These are phyloP conservation scores for Mycena metata DNA, from an alignment of 768 basidiomycete genomes.

Conservation along the genomic window DNA sequence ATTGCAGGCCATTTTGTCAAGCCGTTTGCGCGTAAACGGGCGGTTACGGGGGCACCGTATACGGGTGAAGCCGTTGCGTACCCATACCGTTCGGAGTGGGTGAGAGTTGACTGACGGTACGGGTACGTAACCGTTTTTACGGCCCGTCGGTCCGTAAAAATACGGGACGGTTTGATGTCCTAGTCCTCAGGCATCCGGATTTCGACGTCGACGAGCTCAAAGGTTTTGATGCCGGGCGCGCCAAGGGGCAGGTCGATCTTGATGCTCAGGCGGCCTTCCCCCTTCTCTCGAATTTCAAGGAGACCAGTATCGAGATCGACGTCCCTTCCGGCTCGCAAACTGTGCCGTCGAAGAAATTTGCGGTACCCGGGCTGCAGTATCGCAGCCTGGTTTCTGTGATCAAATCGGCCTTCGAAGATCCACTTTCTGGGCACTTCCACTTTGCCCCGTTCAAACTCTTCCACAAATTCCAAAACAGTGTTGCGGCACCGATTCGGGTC, in stretches of 20 bases:
- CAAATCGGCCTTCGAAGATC: background rate
- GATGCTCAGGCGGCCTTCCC: slow-evolving; percentile 22
- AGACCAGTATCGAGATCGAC: slow-evolving; percentile 42
- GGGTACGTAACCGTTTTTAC: too few relatives aligned
- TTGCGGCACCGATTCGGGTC: slow-evolving; percentile 2
- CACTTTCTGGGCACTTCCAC: too few relatives aligned
- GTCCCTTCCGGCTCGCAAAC: slow-evolving; percentile 42
- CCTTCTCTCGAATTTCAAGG: slow-evolving; percentile 31
- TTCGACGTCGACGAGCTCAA: slow-evolving; percentile 6
- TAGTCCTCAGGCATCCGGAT: background rate
- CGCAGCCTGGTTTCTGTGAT: slow-evolving; percentile 13
- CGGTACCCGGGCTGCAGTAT: slow-evolving; percentile 13
- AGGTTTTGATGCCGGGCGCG: slow-evolving; percentile 4
- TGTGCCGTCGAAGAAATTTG: slow-evolving; percentile 30
- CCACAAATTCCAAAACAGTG: too few relatives aligned
- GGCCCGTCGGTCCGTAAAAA: too few relatives aligned
- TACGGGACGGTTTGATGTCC: too few relatives aligned
- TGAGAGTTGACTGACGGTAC: too few relatives aligned
- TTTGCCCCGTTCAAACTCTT: too few relatives aligned
- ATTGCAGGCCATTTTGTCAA: too few relatives aligned
- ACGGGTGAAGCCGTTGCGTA: too few relatives aligned
- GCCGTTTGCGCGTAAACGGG: too few relatives aligned
- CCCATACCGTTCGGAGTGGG: too few relatives aligned
- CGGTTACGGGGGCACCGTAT: too few relatives aligned
- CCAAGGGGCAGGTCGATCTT: slow-evolving; percentile 33